A percentile compares a stretch with the other conserved stretches of the same genome.
phyloP scores from a whole-genome alignment of 805 yeast species.

The Hanseniaspora thailandica region DNA sequence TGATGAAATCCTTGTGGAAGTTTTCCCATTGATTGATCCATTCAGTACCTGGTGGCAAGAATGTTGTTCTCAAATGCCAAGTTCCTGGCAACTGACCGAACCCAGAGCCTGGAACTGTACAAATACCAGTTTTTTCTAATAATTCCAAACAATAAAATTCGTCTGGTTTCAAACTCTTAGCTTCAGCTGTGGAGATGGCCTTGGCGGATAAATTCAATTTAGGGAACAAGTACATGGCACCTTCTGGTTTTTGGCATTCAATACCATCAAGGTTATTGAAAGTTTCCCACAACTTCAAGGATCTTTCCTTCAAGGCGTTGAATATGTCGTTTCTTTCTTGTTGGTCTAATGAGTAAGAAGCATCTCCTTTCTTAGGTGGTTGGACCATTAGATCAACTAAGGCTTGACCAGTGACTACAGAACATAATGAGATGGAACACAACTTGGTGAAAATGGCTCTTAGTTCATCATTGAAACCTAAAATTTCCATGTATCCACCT shows the following conservation, averaged over 20 bases:
- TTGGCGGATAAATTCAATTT: constrained; percentile 50
- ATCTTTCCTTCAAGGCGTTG: constrained; percentile 49
- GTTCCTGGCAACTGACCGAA: constrained; percentile 89
- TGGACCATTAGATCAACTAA: constrained; percentile 83
- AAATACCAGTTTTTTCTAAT: constrained; percentile 80
- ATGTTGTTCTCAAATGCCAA: constrained; percentile 89
- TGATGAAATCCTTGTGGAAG: constrained; percentile 67
- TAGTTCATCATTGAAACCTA: constrained; percentile 65
- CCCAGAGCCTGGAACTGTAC: constrained; percentile 96
- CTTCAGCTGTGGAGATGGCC: constrained; percentile 51
- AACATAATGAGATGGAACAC: constrained; percentile 83
- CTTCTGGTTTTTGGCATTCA: constrained; percentile 78
- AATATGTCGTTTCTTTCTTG: constrained; percentile 54
- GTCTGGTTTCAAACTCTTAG: constrained; percentile 53
- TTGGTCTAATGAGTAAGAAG: constrained; percentile 55
- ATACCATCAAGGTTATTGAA: constrained; percentile 73
- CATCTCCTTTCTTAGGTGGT: constrained; percentile 75
- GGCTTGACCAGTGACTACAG: constrained; percentile 92
- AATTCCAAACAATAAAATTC: constrained; percentile 80
- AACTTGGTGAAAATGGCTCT: constrained; percentile 64
- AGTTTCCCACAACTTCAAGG: constrained; percentile 53
- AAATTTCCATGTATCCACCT: constrained; percentile 95
- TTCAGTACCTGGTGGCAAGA: constrained; percentile 86
- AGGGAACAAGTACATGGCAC: constrained; percentile 97
- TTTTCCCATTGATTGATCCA: constrained; percentile 70